phyloP scores from a whole-genome alignment of 768 basidiomycete species.

The Tulasnella sp. region DNA sequence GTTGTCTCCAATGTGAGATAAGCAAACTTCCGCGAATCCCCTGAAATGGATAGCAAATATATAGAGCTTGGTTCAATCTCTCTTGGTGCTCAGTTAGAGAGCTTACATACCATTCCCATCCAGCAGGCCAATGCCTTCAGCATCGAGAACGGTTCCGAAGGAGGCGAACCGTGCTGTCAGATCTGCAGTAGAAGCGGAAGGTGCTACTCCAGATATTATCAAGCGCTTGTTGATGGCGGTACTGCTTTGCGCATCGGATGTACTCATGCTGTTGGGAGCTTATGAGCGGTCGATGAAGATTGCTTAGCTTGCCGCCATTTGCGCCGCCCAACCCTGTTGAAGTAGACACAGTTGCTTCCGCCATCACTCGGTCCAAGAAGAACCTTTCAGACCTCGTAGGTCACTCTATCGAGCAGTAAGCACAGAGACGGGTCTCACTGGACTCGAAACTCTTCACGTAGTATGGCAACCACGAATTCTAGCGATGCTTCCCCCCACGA shows the following conservation, averaged over 20 bases:
- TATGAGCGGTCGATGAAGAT: no score
- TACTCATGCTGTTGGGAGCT: no score
- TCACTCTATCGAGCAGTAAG: no score
- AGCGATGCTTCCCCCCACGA: not conserved
- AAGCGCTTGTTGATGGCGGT: slow-evolving; percentile 41
- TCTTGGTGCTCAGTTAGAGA: not conserved
- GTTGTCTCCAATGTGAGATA: slow-evolving; percentile 63
- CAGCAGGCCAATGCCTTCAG: slow-evolving; percentile 56
- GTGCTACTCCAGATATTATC: slow-evolving; percentile 66
- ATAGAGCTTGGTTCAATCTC: not conserved
- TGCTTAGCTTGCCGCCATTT: no score
- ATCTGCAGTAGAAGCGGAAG: slow-evolving; percentile 46
- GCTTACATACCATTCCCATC: slow-evolving; percentile 46
- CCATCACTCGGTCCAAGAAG: no score
- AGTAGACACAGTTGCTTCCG: no score
- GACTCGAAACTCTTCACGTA: no score
- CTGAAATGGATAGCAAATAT: slow-evolving; percentile 8
- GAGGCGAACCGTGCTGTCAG: slow-evolving; percentile 45
- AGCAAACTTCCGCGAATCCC: slow-evolving; percentile 54
- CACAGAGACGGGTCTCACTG: no score
- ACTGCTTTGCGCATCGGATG: not conserved
- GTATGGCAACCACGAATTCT: no score
- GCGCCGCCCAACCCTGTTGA: no score
- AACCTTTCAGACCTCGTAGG: no score
- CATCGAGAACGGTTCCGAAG: slow-evolving; percentile 56